Conservation (phyloP, 179 eudicot genomes). For the Beta macrorhiza region DNA sequence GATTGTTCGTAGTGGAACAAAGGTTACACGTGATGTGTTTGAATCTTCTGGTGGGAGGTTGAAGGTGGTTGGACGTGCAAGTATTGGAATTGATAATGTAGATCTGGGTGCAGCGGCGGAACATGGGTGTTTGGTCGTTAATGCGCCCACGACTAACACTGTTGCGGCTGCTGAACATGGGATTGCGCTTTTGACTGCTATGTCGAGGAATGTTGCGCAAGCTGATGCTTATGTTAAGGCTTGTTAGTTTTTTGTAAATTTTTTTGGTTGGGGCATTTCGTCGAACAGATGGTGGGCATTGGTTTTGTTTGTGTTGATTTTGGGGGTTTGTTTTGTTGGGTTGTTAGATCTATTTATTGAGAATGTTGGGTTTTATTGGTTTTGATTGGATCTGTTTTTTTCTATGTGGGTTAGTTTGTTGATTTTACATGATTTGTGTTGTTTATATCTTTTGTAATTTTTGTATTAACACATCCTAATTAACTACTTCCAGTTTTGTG, state of each 20-base stretch:
- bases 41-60: conserved; percentile 77
- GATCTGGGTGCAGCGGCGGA: conserved; percentile 94
- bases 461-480: no score
- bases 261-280: conserved; percentile 25
- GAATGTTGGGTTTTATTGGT: background rate
- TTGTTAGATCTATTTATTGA: conserved; percentile 6
- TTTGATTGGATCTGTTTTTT: background rate
- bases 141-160: conserved; percentile 91
- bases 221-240: conserved; percentile 87
- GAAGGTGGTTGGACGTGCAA: conserved; percentile 90
- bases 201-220: conserved; percentile 90
- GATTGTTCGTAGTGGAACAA: conserved; percentile 80
- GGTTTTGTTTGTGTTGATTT: background rate
- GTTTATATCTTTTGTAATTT: no score
- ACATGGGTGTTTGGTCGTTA: conserved; percentile 87
- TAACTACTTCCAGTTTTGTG: no score
- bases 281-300: conserved; percentile 26
- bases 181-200: conserved; percentile 73
- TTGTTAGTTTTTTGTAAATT: conserved; percentile 39
- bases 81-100: conserved; percentile 91
- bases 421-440: no score
- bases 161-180: conserved; percentile 97
- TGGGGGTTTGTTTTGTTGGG: no score
- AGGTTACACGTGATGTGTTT: conserved; percentile 76
- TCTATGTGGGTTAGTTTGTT: background rate